These are phyloP conservation scores for Aleurites moluccanus DNA, from an alignment of 441 rosid species.

Conservation along the genomic window DNA sequence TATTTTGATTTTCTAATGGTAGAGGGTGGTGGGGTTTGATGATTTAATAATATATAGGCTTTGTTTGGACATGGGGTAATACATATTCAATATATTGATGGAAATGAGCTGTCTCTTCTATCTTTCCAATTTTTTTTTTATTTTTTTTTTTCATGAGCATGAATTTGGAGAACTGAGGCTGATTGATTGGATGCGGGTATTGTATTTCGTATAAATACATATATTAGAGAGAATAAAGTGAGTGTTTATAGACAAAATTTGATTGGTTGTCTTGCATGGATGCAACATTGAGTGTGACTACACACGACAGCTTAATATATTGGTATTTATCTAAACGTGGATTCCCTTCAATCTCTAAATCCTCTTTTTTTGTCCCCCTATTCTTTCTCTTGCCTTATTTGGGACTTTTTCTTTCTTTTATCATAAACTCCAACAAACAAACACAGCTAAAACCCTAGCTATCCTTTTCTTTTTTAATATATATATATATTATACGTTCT, in stretches of 20 bases:
- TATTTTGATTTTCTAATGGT: conserved; percentile 20
- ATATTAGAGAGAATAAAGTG: conserved; percentile 10
- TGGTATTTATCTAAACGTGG: conserved; percentile 40
- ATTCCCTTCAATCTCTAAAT: conserved; percentile 36
- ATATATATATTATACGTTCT: background rate
- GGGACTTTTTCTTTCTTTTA: conserved; percentile 13
- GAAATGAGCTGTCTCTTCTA: conserved; percentile 46
- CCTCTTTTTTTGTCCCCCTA: conserved; percentile 35
- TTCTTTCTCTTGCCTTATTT: conserved; percentile 32
- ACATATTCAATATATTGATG: conserved; percentile 23
- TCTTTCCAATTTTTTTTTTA: background rate
- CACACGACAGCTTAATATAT: conserved; percentile 37
- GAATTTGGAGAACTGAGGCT: conserved; percentile 5
- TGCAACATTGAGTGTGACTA: conserved; percentile 44
- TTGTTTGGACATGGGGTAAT: conserved; percentile 38
- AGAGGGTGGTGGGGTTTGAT: conserved; percentile 25
- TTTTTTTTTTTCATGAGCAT: conserved; percentile 6
- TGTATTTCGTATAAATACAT: conserved; percentile 9
- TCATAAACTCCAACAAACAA: conserved; percentile 14
- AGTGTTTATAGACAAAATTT: conserved; percentile 33
- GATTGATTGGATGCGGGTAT: conserved; percentile 30
- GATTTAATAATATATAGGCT: conserved; percentile 15
- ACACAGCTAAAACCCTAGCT: conserved; percentile 33
- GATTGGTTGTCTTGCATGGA: conserved; percentile 53
- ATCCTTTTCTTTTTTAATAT: background rate